A percentile compares a stretch with the other conserved stretches of the same genome.
Evolutionary conservation across 2,329 filamentous ascomycete species (phyloP).

Genomic region (Talaromyces funiculosus): DNA sequence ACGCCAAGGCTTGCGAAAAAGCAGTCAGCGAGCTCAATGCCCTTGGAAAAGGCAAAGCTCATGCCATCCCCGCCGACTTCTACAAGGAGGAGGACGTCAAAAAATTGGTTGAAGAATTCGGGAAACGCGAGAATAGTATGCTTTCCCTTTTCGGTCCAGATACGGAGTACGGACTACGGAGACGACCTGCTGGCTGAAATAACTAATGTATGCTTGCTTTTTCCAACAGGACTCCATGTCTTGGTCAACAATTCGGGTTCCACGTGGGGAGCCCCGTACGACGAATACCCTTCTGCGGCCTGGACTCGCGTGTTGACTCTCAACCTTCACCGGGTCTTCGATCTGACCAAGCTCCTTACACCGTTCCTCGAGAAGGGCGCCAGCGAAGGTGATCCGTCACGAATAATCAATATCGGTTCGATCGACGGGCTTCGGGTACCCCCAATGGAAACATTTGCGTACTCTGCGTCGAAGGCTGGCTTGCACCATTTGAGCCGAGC

Average conservation of each 20-base stretch:
- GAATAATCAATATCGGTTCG: slow-evolving; percentile 51
- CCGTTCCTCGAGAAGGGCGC: slow-evolving; percentile 44
- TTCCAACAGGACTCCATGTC: slow-evolving; percentile 39
- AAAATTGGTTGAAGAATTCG: slow-evolving; percentile 44
- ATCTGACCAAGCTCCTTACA: slow-evolving; percentile 44
- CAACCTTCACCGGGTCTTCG: slow-evolving; percentile 51
- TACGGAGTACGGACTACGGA: not conserved
- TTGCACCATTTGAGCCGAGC: slow-evolving; percentile 50
- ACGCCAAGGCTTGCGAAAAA: slow-evolving; percentile 46
- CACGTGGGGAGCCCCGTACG: slow-evolving; percentile 53
- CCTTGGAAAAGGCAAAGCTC: slow-evolving; percentile 48
- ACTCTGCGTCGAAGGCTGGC: slow-evolving; percentile 50
- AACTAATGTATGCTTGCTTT: not conserved
- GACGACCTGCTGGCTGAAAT: not conserved
- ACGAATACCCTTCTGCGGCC: slow-evolving; percentile 52
- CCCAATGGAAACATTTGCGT: slow-evolving; percentile 48
- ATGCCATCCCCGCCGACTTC: slow-evolving; percentile 48
- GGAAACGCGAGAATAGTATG: slow-evolving; percentile 49
- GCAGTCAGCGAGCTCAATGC: slow-evolving; percentile 45
- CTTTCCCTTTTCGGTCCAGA: slow-evolving; percentile 35
- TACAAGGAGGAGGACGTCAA: slow-evolving; percentile 49
- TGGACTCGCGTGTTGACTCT: slow-evolving; percentile 54
- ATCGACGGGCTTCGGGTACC: slow-evolving; percentile 52
- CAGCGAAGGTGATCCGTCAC: slow-evolving; percentile 38
- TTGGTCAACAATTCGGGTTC: slow-evolving; percentile 51